Conservation (phyloP, 169 alveolate genomes). For the Plasmodium berghei region DNA sequence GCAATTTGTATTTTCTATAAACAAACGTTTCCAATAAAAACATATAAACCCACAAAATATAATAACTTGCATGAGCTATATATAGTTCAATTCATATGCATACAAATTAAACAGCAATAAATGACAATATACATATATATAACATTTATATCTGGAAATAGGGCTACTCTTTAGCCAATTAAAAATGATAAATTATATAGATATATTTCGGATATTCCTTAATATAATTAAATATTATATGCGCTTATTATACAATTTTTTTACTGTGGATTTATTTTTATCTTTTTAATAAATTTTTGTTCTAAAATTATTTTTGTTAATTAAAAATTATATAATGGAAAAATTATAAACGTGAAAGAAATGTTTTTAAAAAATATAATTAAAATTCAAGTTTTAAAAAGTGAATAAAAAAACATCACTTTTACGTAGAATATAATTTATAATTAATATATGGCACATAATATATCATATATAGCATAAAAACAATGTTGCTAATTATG, state of each 20-base stretch:
- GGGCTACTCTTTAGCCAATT: not conserved
- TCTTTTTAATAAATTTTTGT: slow-evolving; percentile 1
- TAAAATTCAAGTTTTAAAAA: not conserved
- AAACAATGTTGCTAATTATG: not conserved
- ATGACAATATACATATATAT: too few species aligned
- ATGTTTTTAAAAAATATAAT: not conserved
- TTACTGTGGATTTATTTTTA: not conserved
- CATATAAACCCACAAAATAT: too few species aligned
- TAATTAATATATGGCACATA: not conserved
- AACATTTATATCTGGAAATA: not conserved
- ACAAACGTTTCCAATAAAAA: too few species aligned
- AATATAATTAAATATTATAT: not conserved
- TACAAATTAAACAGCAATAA: too few species aligned
- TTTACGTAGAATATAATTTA: not conserved
- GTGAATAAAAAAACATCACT: slow-evolving; percentile 2
- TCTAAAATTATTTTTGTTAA: slow-evolving; percentile 2
- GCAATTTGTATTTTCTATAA: too few species aligned
- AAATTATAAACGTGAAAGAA: not conserved
- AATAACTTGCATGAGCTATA: too few species aligned
- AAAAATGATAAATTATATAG: not conserved
- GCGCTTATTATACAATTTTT: not conserved
- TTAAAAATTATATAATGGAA: not conserved
- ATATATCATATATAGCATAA: not conserved
- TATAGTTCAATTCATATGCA: too few species aligned
- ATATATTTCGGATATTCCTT: not conserved